Evolutionary conservation across 805 yeast genomes (phyloP).

Genomic region (Kluyveromyces lactis): DNA sequence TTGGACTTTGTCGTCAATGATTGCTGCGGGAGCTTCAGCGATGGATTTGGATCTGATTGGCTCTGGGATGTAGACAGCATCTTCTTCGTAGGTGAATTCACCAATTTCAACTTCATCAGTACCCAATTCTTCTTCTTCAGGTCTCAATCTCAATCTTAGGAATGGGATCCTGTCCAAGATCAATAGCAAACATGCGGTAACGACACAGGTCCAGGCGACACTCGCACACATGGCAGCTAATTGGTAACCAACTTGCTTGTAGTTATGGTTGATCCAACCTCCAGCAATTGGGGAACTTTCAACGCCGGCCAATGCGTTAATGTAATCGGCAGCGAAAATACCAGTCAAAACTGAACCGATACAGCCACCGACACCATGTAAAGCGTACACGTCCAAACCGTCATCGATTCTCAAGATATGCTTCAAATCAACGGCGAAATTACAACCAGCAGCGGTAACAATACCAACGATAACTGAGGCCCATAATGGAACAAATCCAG

Average conservation of each 20-base stretch:
- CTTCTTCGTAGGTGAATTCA: slow-evolving; percentile 69
- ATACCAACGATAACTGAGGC: slow-evolving; percentile 79
- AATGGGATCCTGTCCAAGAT: slow-evolving; percentile 70
- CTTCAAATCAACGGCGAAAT: slow-evolving; percentile 80
- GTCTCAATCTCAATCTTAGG: slow-evolving; percentile 71
- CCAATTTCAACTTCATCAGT: slow-evolving; percentile 88
- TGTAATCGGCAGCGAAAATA: slow-evolving; percentile 84
- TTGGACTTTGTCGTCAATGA: slow-evolving; percentile 30
- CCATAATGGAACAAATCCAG: slow-evolving; percentile 92
- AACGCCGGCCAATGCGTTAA: slow-evolving; percentile 72
- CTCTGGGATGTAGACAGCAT: slow-evolving; percentile 61
- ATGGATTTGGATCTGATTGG: slow-evolving; percentile 58
- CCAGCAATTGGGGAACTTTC: slow-evolving; percentile 52
- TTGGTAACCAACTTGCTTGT: slow-evolving; percentile 79
- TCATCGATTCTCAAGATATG: slow-evolving; percentile 70
- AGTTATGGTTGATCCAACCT: slow-evolving; percentile 85
- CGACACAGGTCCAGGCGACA: slow-evolving; percentile 65
- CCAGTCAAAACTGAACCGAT: slow-evolving; percentile 82
- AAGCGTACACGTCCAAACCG: slow-evolving; percentile 88
- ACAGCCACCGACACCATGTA: slow-evolving; percentile 92
- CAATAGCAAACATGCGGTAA: slow-evolving; percentile 61
- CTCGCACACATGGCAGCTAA: slow-evolving; percentile 68
- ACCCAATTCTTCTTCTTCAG: slow-evolving; percentile 83
- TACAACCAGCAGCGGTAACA: slow-evolving; percentile 68
- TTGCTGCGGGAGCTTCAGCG: slow-evolving; percentile 16